phyloP scores from a whole-genome alignment of 306 rosid genomes.

The Astragalus glycyphyllos region DNA sequence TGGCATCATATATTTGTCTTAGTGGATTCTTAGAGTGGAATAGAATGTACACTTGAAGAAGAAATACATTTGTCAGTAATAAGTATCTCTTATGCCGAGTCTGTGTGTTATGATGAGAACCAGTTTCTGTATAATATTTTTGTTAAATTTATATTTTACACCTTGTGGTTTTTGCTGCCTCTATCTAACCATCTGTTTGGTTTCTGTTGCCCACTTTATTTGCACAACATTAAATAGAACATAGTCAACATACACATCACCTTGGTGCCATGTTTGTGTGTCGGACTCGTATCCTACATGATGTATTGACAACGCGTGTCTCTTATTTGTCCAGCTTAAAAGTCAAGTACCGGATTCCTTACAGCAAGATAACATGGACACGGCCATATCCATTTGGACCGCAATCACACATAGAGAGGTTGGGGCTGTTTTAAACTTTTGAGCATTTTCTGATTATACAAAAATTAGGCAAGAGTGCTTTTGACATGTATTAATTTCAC shows the following conservation, averaged over 20 bases:
- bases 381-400: background rate
- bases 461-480: background rate
- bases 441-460: background rate
- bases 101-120: background rate
- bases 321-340: background rate
- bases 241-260: background rate
- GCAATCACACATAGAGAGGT: too few species aligned
- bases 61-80: background rate
- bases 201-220: slow-evolving; percentile 10
- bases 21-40: slow-evolving; percentile 25
- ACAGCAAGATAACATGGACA: background rate
- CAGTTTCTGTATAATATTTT: slow-evolving; percentile 11
- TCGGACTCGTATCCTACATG: background rate
- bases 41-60: slow-evolving; percentile 22
- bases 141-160: slow-evolving; percentile 19
- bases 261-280: slow-evolving; percentile 16
- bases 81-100: slow-evolving; percentile 11
- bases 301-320: background rate
- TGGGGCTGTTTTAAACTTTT: slow-evolving; percentile 8
- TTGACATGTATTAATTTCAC: background rate
- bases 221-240: background rate
- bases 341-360: background rate
- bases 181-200: slow-evolving; percentile 10
- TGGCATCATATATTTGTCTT: background rate
- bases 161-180: background rate